Base-by-base conservation (phyloP, 257 asterid genomes). In the Solanum sitiens region DNA sequence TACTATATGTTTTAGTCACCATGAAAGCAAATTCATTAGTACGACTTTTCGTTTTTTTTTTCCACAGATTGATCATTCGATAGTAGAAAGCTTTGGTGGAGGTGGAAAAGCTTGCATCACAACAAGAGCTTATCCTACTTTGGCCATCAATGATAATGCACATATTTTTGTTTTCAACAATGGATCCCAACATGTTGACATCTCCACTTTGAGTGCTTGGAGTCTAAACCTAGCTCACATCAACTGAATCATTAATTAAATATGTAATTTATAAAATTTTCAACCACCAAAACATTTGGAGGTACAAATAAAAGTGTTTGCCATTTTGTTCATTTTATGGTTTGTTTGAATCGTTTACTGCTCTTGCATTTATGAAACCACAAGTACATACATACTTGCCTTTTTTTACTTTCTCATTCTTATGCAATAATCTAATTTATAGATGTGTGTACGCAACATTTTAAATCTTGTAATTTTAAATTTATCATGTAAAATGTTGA, bases 11-110 rank as follows among this genome's bases (percentile, higher is more conserved):
- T 47, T 47, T 0, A 47, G 56, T 47, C 56, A 50, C 8, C 8
- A 50, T 14, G 59, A 15, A 15, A 50, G 18, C 7, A 14, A 4
- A 47, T 47, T 47, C 56, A 45, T 45, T 45, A 12, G 7, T 45
- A 45, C 13, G 18, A 45, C 18, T 12, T 12, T 45, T 45, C 13
- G 0, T 45, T 45, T 3, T 44, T 65, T 15, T 15, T 3, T 3
- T 8, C 18, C 9, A 8, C 45, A 73, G 82, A 89, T 91, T 33
- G 92, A 91, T 35, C 89, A 89, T 84, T 91, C 93, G 16, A 91
- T 91, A 3, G 47, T 91, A 32, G 93, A 91, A 44, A 91, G 93
- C 63, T 91, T 86, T 88, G 91, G 90, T 18, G 91, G 91, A 44
- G 88, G 63, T 67, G 93, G 92, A 82, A 89, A 76, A 65, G 84